Evolutionary conservation across 2,329 filamentous ascomycete genomes (phyloP), one percentile per base, ranked within the genome.

Genomic region (Cytospora paraplurivora): DNA sequence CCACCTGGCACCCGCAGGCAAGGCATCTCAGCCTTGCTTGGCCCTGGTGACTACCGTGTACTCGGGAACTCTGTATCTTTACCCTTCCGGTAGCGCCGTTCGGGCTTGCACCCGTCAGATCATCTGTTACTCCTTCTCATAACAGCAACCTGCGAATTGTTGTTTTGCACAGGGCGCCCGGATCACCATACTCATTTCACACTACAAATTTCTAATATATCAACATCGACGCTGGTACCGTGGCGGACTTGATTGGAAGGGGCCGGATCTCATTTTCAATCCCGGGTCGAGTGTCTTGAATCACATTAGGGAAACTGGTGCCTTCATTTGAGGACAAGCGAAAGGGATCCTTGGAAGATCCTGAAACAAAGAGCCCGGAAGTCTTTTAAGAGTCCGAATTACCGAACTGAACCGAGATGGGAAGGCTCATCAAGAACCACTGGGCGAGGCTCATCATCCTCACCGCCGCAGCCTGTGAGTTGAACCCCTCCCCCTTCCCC

Each of bases 341-440:
- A 62, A 58, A 47, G 56, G 52, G 50, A 67, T n/a, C 54, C 53
- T 64, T 60, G 67, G 64, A 70, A 70, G 68, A 68, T 63, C 62
- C 32, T 65, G 62, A 65, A 56, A 66, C 41, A 49, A 59, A 66
- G 37, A 64, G 62, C 52, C 38, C 49, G 55, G 62, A 59, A 55
- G 49, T 47, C 59, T 53, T 59, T 44, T 21, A 51, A 53, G 37
- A 53, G n/a, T 44, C 44, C 49, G 32, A 27, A 38, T 53, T 62
- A 34, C 41, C 60, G 54, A 60, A 62, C 53, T 62, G 54, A 66
- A 69, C 56, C 76, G 80, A 69, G 67, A 99, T 99, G 95, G 95
- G 95, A 77, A 95, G 90, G 79, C 88, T 99, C 75, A 98, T 99
- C 82, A 99, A 99, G 85, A 98, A 98, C 82, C 95, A 99, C 82